Evolutionary conservation across 2,329 filamentous ascomycete species (phyloP).

Genomic region (Diaporthe sp.): DNA sequence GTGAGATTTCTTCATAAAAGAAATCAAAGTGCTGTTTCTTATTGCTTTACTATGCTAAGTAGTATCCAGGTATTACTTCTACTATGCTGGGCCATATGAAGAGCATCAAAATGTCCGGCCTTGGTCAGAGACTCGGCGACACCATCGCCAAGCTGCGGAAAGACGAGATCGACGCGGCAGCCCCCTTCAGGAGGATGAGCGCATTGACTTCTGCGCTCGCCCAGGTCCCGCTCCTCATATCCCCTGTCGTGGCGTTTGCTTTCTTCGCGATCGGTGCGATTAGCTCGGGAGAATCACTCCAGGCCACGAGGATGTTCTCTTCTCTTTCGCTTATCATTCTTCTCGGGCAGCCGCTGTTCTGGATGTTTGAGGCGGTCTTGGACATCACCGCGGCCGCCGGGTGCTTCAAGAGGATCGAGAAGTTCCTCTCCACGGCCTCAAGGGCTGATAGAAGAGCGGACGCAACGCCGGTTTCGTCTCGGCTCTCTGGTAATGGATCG

Average conservation of each 20-base stretch:
- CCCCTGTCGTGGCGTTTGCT: constrained; percentile 56
- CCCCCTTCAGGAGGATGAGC: constrained; percentile 52
- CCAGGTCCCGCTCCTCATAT: constrained; percentile 51
- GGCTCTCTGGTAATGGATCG: not conserved
- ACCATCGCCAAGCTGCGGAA: constrained; percentile 50
- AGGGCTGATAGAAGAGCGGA: not conserved
- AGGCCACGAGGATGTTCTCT: constrained; percentile 56
- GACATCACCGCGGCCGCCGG: constrained; percentile 54
- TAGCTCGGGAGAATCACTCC: constrained; percentile 48
- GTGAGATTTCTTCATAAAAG: no score
- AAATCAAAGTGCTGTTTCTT: no score
- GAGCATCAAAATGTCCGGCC: constrained; percentile 58
- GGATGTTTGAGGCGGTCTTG: constrained; percentile 55
- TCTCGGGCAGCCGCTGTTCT: constrained; percentile 55
- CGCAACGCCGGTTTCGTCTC: not conserved
- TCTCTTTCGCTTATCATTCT: constrained; percentile 58
- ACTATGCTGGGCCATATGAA: constrained; percentile 57
- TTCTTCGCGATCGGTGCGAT: constrained; percentile 50
- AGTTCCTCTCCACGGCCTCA: constrained; percentile 47
- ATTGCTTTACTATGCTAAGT: not conserved
- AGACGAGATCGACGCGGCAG: constrained; percentile 54
- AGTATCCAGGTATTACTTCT: constrained; percentile 1
- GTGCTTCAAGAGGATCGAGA: constrained; percentile 58
- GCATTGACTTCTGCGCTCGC: constrained; percentile 54
- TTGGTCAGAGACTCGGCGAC: constrained; percentile 46